Conservation (phyloP, 179 eudicot genomes). For the Silene noctiflora region DNA sequence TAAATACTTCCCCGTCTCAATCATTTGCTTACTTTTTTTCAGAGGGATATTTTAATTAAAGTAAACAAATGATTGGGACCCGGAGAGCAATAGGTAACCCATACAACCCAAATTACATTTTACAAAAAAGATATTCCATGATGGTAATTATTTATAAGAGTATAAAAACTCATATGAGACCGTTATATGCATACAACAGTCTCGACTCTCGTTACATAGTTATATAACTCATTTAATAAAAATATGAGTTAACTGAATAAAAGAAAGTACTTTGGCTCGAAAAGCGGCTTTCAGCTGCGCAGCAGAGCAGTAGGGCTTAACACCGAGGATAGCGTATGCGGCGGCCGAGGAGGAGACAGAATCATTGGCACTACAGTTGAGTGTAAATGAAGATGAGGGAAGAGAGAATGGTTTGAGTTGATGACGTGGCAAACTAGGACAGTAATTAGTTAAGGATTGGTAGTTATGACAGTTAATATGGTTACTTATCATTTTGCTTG, state of each 20-base stretch:
- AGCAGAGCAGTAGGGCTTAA: conserved; percentile 54
- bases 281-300: conserved; percentile 75
- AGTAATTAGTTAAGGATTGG: neutral
- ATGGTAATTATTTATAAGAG: no score
- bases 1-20: no score
- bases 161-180: no score
- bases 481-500: neutral
- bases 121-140: no score
- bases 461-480: conserved; percentile 17
- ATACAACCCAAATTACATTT: neutral
- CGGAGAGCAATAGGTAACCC: neutral
- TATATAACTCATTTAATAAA: no score
- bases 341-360: conserved; percentile 37
- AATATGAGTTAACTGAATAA: neutral
- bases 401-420: conserved; percentile 12
- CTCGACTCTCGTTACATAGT: no score
- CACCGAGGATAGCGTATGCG: conserved; percentile 65
- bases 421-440: conserved; percentile 14
- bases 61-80: neutral
- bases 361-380: conserved; percentile 32
- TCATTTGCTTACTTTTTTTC: no score
- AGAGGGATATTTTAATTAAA: no score
- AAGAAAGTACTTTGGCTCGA: conserved; percentile 54
- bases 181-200: no score
- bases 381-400: conserved; percentile 28